Percentiles rank a stretch among this genome's conserved stretches.
Evolutionary conservation across 164 flowering plant species (phyloP).

Genomic region (Umbilicus rupestris): DNA sequence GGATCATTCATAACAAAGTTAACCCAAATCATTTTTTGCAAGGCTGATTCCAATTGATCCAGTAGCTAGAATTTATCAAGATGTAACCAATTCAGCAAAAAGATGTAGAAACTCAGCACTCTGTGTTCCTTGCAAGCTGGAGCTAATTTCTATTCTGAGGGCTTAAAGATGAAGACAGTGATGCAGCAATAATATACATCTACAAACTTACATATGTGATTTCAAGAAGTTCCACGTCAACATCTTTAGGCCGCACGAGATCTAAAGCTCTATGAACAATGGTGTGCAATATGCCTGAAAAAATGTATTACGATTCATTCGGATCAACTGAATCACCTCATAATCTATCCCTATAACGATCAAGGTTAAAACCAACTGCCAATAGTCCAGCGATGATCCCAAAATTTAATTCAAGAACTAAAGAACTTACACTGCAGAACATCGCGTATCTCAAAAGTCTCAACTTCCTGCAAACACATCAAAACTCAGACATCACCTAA

Average conservation of each 20-base stretch:
- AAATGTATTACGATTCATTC: no score
- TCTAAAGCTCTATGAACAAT: constrained; percentile 90
- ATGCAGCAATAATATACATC: neutral
- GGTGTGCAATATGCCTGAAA: constrained; percentile 94
- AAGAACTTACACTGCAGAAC: constrained; percentile 70
- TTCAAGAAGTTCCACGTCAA: constrained; percentile 87
- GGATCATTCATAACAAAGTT: neutral
- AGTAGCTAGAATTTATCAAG: neutral
- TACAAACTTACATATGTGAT: constrained; percentile 76
- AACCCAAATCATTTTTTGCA: neutral
- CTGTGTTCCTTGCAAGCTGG: neutral
- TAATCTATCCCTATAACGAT: neutral
- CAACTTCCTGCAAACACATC: constrained; percentile 60
- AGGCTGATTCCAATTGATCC: neutral
- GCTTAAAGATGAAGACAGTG: neutral
- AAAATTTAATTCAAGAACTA: neutral
- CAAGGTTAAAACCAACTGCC: no score
- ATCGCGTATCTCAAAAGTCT: constrained; percentile 82
- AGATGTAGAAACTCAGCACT: neutral
- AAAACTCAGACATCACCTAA: no score
- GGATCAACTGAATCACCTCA: constrained; percentile 2
- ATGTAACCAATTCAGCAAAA: neutral
- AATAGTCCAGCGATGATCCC: neutral
- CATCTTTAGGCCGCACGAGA: constrained; percentile 83
- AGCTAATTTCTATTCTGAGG: neutral